Evolutionary conservation across 2,329 filamentous ascomycete genomes (phyloP), one percentile per base, ranked within the genome.

Genomic region (Aspergillus fumigatiaffinis): DNA sequence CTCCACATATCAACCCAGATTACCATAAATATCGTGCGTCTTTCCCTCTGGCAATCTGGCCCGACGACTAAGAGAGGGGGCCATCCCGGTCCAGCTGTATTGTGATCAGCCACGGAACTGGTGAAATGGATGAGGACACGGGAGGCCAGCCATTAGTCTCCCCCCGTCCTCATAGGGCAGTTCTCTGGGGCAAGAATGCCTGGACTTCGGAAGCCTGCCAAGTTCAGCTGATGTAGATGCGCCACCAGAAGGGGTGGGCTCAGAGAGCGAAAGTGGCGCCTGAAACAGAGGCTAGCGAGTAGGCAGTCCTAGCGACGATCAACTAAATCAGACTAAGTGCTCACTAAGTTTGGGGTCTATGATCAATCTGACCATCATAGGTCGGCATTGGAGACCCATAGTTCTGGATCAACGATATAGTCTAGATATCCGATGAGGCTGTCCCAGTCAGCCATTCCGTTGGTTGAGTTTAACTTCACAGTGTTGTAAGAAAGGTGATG

Each of bases 31-130:
- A 47, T 17, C 5, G 10, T 25, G 10, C 44, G 12, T 25, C 23
- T 14, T 21, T 23, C 21, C 12, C 12, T 14, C 12, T 14, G 21
- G 21, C 21, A 10, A 47, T 17, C 44, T 47, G 23, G 44, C 20
- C 21, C 44, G 21, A 7, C 20, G 21, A 14, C 47, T 53, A 38
- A 20, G 41, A 28, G 26, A 26, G 55, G 60, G 54, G 57, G 49
- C 23, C 32, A 46, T 54, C 51, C 51, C 55, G 51, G 57, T 65
- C 64, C 64, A 66, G 64, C 64, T 66, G 61, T 57, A 52, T 57
- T 55, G 57, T 62, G 41, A 52, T 60, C 64, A 66, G 64, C 64
- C 64, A 66, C 64, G 56, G 58, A 60, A 56, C 61, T 61, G 63
- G 54, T 59, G 55, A 54, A 55, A 54, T 51, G 41, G 49, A 50